phyloP scores from a whole-genome alignment of 257 asterid genomes.

The Galeopsis tetrahit region DNA sequence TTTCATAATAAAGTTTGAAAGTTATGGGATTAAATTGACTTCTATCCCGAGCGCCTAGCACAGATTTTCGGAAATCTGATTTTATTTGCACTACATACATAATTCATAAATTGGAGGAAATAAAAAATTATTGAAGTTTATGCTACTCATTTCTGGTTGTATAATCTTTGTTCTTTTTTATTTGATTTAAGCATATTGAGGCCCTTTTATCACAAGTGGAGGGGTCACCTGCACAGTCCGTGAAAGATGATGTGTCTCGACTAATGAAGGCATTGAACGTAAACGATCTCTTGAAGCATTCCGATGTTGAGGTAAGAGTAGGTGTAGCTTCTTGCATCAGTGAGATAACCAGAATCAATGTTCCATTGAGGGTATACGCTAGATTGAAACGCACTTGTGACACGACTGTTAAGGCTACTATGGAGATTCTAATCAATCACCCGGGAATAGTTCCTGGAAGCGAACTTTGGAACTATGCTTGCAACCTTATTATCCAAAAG shows the following conservation, averaged over 20 bases:
- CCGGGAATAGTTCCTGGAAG: no score
- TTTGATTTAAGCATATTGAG: constrained; percentile 59
- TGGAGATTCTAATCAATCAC: no score
- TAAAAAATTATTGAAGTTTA: background rate
- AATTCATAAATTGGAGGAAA: no score
- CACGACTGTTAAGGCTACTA: no score
- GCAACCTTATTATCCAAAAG: no score
- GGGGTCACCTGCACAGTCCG: constrained; percentile 86
- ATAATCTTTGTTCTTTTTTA: constrained; percentile 19
- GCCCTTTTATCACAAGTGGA: constrained; percentile 76
- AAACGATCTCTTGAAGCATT: constrained; percentile 71
- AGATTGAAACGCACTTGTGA: no score
- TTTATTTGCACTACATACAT: background rate
- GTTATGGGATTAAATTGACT: no score
- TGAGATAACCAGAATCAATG: constrained; percentile 95
- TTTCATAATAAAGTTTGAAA: no score
- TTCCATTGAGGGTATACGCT: constrained; percentile 44
- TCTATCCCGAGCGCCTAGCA: no score
- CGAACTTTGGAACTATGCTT: no score
- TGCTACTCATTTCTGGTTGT: background rate
- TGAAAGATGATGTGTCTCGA: constrained; percentile 72
- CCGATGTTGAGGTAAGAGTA: constrained; percentile 79
- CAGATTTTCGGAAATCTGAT: no score
- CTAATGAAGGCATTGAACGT: constrained; percentile 62
- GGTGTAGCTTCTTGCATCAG: constrained; percentile 97